A percentile compares a stretch with the other conserved stretches of the same genome.
phyloP scores from a whole-genome alignment of 768 basidiomycete genomes.

The Crassisporium funariophilum region DNA sequence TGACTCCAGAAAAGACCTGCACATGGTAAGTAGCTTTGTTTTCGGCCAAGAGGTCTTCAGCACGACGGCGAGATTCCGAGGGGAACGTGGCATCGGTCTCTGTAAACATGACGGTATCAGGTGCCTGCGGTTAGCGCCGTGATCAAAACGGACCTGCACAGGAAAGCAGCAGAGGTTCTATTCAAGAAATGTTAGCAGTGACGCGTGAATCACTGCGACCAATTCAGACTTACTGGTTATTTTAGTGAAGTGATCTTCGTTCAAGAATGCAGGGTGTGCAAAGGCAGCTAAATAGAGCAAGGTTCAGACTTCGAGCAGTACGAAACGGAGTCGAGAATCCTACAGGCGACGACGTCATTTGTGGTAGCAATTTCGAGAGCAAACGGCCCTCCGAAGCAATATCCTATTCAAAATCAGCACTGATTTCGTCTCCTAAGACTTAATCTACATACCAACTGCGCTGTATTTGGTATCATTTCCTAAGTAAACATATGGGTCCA shows the following conservation, averaged over 20 bases:
- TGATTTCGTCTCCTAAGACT: not conserved
- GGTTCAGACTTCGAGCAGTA: not conserved
- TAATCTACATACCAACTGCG: slow-evolving; percentile 42
- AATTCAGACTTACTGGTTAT: slow-evolving; percentile 41
- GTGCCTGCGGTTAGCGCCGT: not conserved
- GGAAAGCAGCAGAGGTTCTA: slow-evolving; percentile 56
- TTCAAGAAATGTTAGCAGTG: not conserved
- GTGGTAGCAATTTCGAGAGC: slow-evolving; percentile 47
- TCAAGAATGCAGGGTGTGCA: slow-evolving; percentile 55
- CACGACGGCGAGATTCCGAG: slow-evolving; percentile 49
- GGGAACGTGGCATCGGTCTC: slow-evolving; percentile 62
- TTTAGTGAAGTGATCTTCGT: slow-evolving; percentile 48
- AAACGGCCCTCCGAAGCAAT: slow-evolving; percentile 61
- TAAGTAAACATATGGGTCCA: not conserved
- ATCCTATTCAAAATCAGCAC: slow-evolving; percentile 36
- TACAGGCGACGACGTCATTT: slow-evolving; percentile 52
- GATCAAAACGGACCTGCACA: slow-evolving; percentile 47
- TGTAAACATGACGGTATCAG: slow-evolving; percentile 14
- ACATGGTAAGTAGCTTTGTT: slow-evolving; percentile 55
- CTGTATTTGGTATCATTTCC: slow-evolving; percentile 40
- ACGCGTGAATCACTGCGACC: not conserved
- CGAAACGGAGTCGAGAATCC: slow-evolving; percentile 1
- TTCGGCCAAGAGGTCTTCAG: slow-evolving; percentile 57
- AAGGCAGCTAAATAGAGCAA: slow-evolving; percentile 46
- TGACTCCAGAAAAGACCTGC: slow-evolving; percentile 55